Evolutionary conservation across 1,284 basidiomycete genomes (phyloP), one percentile per base, ranked within the genome.

Genomic region (Phylloporus sp.): DNA sequence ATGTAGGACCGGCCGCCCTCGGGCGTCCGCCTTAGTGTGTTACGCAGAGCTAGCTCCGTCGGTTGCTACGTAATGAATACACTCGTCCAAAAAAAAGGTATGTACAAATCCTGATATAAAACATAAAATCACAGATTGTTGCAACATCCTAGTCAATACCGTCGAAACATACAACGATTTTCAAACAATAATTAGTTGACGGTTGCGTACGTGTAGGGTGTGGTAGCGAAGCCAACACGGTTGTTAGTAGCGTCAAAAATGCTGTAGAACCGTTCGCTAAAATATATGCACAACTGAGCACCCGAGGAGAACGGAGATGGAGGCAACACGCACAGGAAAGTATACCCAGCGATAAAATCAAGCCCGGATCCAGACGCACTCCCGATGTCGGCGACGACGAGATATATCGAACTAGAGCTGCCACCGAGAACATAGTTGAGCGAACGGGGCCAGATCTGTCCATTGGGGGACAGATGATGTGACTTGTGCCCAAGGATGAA

Each of bases 231-330:
- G 11, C 86, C 86, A 62, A 88, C 77, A 43, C 75, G 82, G 6
- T 70, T 56, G 71, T 85, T 86, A 58, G 77, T 79, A 14, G 83
- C 83, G 73, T 89, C 88, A 65, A 78, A 87, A 29, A 86, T 80
- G 68, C 80, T 81, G 73, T 86, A 88, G 78, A 82, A 88, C 59
- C 85, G 82, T 74, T 88, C 82, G 41, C 85, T 74, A 27, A n/a
- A n/a, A n/a, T n/a, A n/a, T n/a, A n/a, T n/a, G n/a, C n/a, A n/a
- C n/a, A n/a, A n/a, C n/a, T n/a, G n/a, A 80, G 65, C 82, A 81
- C 39, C 8, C 12, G 25, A 8, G n/a, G 17, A 41, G 25, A 29
- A 49, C n/a, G 14, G 14, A n/a, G 20, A 37, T 35, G 37, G 5
- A n/a, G 29, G 32, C 4, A 19, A 39, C 72, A 75, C 72, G 32